Evolutionary conservation across 2,329 filamentous ascomycete genomes (phyloP).

Genomic region (Paracoccidioides lutzii): DNA sequence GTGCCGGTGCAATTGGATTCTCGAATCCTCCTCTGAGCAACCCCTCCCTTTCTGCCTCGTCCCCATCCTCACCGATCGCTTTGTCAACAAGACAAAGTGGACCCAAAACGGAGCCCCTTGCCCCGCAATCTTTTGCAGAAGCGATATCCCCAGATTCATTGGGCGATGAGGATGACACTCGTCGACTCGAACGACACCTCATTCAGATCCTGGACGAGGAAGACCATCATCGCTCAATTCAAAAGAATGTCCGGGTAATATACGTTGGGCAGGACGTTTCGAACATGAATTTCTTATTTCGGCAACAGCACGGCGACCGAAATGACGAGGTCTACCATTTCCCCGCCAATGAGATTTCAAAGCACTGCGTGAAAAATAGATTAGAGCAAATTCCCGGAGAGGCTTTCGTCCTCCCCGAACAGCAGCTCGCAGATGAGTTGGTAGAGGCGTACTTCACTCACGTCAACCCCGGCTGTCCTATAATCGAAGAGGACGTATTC

Average conservation of each 20-base stretch:
- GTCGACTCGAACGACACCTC: slow-evolving; percentile 35
- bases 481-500: slow-evolving; percentile 41
- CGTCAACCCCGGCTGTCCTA: slow-evolving; percentile 40
- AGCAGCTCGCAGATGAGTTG: slow-evolving; percentile 37
- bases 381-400: slow-evolving; percentile 36
- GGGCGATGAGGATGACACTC: slow-evolving; percentile 28
- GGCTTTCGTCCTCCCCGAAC: slow-evolving; percentile 38
- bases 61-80: slow-evolving; percentile 1
- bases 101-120: slow-evolving; percentile 9
- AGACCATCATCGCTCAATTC: slow-evolving; percentile 33
- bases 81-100: neutral
- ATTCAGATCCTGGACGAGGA: slow-evolving; percentile 41
- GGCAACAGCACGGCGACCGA: slow-evolving; percentile 34
- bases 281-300: slow-evolving; percentile 43
- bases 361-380: slow-evolving; percentile 29
- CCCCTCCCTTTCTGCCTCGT: slow-evolving; percentile 1
- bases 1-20: neutral
- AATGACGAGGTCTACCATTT: slow-evolving; percentile 33
- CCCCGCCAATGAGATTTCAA: slow-evolving; percentile 32
- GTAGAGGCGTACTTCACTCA: slow-evolving; percentile 40
- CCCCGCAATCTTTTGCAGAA: slow-evolving; percentile 16
- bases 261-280: slow-evolving; percentile 45
- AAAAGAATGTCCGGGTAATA: slow-evolving; percentile 36
- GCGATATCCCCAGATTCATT: slow-evolving; percentile 18
- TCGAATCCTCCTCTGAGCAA: slow-evolving; percentile 2